phyloP scores from a whole-genome alignment of 352 stramenopile species.

The Phytopythium kandeliae region DNA sequence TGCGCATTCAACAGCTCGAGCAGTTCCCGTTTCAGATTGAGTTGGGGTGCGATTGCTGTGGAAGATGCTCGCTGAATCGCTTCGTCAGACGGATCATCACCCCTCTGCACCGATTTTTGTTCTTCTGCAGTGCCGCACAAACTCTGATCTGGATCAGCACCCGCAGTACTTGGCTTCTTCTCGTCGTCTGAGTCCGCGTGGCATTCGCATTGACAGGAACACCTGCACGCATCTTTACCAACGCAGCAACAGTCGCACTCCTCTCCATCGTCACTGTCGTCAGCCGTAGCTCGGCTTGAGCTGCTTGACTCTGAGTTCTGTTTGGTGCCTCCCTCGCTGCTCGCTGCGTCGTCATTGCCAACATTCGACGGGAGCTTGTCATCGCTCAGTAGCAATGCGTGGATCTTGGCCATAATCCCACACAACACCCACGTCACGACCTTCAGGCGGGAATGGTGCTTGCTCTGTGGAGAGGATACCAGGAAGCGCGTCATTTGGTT shows the following conservation, averaged over 20 bases:
- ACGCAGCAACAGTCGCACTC: slow-evolving; percentile 77
- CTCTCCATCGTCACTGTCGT: slow-evolving; percentile 47
- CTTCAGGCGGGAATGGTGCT: slow-evolving; percentile 75
- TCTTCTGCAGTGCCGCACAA: neutral
- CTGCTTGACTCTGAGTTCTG: slow-evolving; percentile 6
- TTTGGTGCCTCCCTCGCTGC: slow-evolving; percentile 9
- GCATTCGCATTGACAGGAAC: slow-evolving; percentile 58
- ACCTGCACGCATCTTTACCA: slow-evolving; percentile 47
- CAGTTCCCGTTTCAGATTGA: neutral
- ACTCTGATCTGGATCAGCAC: neutral
- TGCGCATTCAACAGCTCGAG: neutral
- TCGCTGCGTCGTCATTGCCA: slow-evolving; percentile 4
- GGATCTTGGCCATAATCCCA: slow-evolving; percentile 81
- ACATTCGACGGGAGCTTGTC: slow-evolving; percentile 51
- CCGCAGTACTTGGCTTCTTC: slow-evolving; percentile 11
- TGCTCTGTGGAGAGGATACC: slow-evolving; percentile 62
- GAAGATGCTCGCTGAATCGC: too few relatives aligned
- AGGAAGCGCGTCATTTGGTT: slow-evolving; percentile 79
- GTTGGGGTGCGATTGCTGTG: neutral
- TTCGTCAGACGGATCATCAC: too few relatives aligned
- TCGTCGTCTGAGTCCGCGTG: slow-evolving; percentile 64
- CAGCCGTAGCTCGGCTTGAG: slow-evolving; percentile 1
- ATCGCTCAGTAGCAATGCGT: slow-evolving; percentile 60
- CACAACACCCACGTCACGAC: slow-evolving; percentile 85
- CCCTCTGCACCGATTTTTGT: too few relatives aligned